Conservation (phyloP, 2,329 filamentous ascomycete species). For the Alternaria solani region DNA sequence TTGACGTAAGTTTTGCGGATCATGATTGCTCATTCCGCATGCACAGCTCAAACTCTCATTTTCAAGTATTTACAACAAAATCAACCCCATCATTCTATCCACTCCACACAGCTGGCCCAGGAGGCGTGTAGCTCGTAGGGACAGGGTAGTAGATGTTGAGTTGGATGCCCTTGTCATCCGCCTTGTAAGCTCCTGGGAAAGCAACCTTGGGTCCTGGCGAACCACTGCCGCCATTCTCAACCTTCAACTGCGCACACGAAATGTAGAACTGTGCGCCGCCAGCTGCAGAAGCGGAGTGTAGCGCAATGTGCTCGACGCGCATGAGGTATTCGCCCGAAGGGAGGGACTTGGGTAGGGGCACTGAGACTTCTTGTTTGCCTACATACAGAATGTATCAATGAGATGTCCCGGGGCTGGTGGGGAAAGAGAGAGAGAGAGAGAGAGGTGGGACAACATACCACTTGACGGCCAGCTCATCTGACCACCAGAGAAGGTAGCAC, state of each 20-base stretch:
- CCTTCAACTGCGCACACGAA: constrained; percentile 56
- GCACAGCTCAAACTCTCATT: not conserved
- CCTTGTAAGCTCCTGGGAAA: constrained; percentile 52
- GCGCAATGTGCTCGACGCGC: constrained; percentile 57
- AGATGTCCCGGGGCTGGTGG: not conserved
- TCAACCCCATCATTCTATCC: constrained; percentile 14
- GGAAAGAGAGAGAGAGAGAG: not conserved
- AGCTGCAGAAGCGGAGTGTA: constrained; percentile 49
- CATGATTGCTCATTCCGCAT: not conserved
- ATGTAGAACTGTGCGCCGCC: constrained; percentile 55
- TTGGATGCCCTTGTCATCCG: constrained; percentile 34
- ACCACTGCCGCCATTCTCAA: constrained; percentile 49
- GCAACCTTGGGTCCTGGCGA: constrained; percentile 46
- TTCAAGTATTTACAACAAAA: not conserved
- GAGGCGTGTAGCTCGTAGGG: constrained; percentile 29
- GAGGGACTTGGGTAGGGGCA: constrained; percentile 51
- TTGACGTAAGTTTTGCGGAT: not conserved
- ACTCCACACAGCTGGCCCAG: constrained; percentile 30
- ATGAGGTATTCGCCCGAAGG: constrained; percentile 58
- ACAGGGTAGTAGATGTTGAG: constrained; percentile 41
- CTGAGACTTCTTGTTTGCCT: constrained; percentile 34
- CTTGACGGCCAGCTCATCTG: constrained; percentile 38
- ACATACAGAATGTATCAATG: not conserved
- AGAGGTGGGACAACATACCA: constrained; percentile 19
- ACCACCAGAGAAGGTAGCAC: constrained; percentile 26